Conservation (phyloP, 2,329 filamentous ascomycete genomes). For the Exophiala oligosperma region DNA sequence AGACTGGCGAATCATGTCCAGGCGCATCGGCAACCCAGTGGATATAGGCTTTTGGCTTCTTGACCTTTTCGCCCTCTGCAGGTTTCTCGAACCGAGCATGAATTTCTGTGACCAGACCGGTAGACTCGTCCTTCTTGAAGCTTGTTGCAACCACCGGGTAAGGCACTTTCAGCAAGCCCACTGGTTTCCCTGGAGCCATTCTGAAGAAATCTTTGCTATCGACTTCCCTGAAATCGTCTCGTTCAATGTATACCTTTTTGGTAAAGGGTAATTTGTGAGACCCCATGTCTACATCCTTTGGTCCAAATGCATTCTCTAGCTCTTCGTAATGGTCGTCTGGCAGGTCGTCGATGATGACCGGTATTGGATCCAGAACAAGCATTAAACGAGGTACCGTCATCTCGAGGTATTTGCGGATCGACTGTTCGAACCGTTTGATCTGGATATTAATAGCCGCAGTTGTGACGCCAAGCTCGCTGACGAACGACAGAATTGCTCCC, state of each 20-base stretch:
- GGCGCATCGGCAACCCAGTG: conserved; percentile 82
- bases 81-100: conserved; percentile 68
- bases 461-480: conserved; percentile 88
- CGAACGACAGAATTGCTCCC: conserved; percentile 82
- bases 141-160: conserved; percentile 68
- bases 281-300: conserved; percentile 66
- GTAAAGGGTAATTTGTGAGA: conserved; percentile 65
- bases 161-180: conserved; percentile 71
- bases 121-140: conserved; percentile 65
- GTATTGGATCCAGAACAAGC: conserved; percentile 83
- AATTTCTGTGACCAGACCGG: conserved; percentile 66
- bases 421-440: conserved; percentile 79
- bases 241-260: conserved; percentile 80
- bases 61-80: conserved; percentile 61
- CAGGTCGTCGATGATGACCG: conserved; percentile 77
- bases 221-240: conserved; percentile 72
- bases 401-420: conserved; percentile 82
- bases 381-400: conserved; percentile 83
- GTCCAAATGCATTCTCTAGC: conserved; percentile 74
- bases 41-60: conserved; percentile 75
- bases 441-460: conserved; percentile 78
- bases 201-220: conserved; percentile 76
- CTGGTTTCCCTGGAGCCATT: conserved; percentile 70
- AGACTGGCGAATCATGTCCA: conserved; percentile 58
- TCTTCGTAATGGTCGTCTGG: conserved; percentile 66